These are phyloP conservation scores for Phellopilus nigrolimitatus DNA, from an alignment of 1,284 basidiomycete genomes.

Conservation along the genomic window DNA sequence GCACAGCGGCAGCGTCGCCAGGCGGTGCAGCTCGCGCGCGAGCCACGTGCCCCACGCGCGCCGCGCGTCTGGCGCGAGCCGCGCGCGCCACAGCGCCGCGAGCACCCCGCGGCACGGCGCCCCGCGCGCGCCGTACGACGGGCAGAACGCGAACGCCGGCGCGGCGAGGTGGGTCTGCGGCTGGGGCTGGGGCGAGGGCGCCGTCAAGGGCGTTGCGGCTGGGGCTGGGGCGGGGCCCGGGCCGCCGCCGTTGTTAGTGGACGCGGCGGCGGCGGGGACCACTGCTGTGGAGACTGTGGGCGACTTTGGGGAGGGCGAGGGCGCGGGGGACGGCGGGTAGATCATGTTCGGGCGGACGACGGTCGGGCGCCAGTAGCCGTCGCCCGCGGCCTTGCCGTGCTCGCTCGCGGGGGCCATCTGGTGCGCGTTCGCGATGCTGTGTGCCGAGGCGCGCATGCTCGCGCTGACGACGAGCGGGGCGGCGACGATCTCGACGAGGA, in stretches of 20 bases:
- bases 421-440: too few species aligned
- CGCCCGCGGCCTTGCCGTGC: not conserved
- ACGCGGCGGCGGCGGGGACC: too few species aligned
- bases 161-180: not conserved
- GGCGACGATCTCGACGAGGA: slow-evolving; percentile 24
- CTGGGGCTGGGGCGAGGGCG: not conserved
- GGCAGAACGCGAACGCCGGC: slow-evolving; percentile 12
- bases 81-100: slow-evolving; percentile 22
- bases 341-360: not conserved
- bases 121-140: not conserved
- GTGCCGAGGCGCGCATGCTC: slow-evolving; percentile 4
- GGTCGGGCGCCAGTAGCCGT: not conserved
- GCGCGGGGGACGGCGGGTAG: slow-evolving; percentile 10
- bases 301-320: slow-evolving; percentile 17
- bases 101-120: slow-evolving; percentile 16
- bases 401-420: not conserved
- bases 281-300: not conserved
- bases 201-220: not conserved
- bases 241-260: not conserved
- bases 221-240: not conserved
- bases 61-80: slow-evolving; percentile 21
- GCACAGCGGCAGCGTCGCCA: slow-evolving; percentile 19
- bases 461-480: slow-evolving; percentile 21
- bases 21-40: slow-evolving; percentile 24
- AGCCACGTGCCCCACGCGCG: slow-evolving; percentile 28